These are phyloP conservation scores for Aristolochia fimbriata DNA, from an alignment of 164 flowering plant genomes.

Conservation along the genomic window DNA sequence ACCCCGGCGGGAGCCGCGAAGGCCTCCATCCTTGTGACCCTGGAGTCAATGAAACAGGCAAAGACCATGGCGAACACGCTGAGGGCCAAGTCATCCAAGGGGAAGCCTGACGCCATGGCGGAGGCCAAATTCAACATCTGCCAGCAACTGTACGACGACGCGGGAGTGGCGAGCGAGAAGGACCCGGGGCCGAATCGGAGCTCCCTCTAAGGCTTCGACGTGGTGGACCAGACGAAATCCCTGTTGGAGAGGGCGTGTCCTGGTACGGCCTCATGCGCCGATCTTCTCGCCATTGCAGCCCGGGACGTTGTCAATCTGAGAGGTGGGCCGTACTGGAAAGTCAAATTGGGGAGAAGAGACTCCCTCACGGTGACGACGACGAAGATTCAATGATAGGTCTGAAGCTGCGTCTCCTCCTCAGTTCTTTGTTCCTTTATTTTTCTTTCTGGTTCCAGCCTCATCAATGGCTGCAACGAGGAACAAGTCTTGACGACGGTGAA, in stretches of 20 bases:
- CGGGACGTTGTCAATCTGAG: slow-evolving; percentile 58
- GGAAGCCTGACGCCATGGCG: background rate
- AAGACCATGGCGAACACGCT: background rate
- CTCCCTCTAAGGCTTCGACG: slow-evolving; percentile 61
- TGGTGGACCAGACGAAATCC: slow-evolving; percentile 55
- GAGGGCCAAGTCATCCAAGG: background rate
- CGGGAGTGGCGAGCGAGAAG: slow-evolving; percentile 45
- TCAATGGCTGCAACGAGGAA: too few relatives aligned
- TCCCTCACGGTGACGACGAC: too few relatives aligned
- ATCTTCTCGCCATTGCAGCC: slow-evolving; percentile 64
- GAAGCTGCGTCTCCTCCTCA: too few relatives aligned
- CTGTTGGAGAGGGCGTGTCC: slow-evolving; percentile 62
- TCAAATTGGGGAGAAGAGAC: slow-evolving; percentile 56
- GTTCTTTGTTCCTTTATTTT: too few relatives aligned
- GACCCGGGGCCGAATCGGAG: slow-evolving; percentile 48
- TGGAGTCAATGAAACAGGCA: background rate
- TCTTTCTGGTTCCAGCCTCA: too few relatives aligned
- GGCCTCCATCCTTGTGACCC: slow-evolving; percentile 1
- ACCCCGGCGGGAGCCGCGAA: background rate
- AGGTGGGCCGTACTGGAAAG: slow-evolving; percentile 73
- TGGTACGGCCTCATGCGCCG: slow-evolving; percentile 67
- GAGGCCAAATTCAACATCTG: slow-evolving; percentile 1
- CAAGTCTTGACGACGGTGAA: too few relatives aligned
- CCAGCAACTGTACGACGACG: slow-evolving; percentile 5
- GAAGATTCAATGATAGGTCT: too few relatives aligned